Evolutionary conservation across 169 alveolate species (phyloP).

Genomic region (Cryptosporidium parvum): DNA sequence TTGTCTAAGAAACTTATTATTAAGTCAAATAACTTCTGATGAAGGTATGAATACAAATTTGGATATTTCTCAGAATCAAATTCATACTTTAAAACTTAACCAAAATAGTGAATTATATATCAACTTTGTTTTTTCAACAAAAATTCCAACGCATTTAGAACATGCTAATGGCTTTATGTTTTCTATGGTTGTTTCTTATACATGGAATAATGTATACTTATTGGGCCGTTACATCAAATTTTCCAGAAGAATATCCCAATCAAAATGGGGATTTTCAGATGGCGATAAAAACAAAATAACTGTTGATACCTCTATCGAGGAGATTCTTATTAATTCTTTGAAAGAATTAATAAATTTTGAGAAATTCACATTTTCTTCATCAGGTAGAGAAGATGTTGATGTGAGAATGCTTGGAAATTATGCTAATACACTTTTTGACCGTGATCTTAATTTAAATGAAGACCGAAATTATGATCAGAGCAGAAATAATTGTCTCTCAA

Average conservation of each 20-base stretch:
- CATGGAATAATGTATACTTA: constrained; percentile 49
- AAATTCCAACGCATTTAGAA: not conserved
- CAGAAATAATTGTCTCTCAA: not conserved
- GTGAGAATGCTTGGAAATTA: constrained; percentile 90
- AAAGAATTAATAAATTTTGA: constrained; percentile 40
- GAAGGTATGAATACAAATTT: not conserved
- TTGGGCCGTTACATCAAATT: constrained; percentile 84
- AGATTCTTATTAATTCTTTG: constrained; percentile 76
- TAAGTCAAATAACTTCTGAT: constrained; percentile 2
- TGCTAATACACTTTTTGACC: not conserved
- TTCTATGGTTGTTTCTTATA: constrained; percentile 5
- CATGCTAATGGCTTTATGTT: not conserved
- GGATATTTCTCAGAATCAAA: not conserved
- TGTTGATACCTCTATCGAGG: constrained; percentile 78
- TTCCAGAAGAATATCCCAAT: constrained; percentile 86
- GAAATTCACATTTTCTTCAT: constrained; percentile 77
- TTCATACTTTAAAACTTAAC: not conserved
- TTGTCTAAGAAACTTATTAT: constrained; percentile 30
- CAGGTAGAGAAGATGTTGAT: constrained; percentile 93
- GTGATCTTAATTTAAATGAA: not conserved
- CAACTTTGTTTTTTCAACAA: constrained; percentile 26
- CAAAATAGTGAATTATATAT: constrained; percentile 50
- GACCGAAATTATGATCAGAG: not conserved
- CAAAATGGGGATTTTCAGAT: constrained; percentile 84
- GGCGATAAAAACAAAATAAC: constrained; percentile 66